Base-by-base conservation (phyloP, 1,284 basidiomycete genomes). In the Ustilago crameri region DNA sequence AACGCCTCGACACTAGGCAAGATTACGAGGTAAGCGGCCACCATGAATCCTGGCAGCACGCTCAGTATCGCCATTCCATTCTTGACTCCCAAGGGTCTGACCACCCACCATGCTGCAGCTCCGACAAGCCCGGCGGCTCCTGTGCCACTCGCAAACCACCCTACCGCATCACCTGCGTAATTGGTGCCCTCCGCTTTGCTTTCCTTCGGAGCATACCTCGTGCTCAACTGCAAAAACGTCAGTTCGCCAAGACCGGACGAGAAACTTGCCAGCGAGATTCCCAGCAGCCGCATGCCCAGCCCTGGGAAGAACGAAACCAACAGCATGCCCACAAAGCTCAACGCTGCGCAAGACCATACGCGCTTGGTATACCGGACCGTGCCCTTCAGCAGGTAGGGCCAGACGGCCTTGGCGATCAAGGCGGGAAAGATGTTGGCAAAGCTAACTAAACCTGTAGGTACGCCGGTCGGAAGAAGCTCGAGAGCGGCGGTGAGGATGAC, bases 401-500 rank as follows among this genome's bases (percentile, higher is more conserved):
- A 98, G 9, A 90, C 90, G 3, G 96, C 87, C 85, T 98, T 98
- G 22, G 92, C 93, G 0, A 84, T 66, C 10, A 85, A 72, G 1
- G 83, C 83, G 5, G 84, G 85, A 3, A 79, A 72, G 40, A 85
- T 85, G 73, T 85, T 84, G 46, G 78, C 81, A 83, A 95, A 93
- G 0, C 91, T 90, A 48, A 96, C 93, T 56, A 97, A 89, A n/a
- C 94, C 95, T 79, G 86, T 86, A 0, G 83, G 76, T 5, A 79
- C 76, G 20, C 76, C 76, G 5, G 67, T 88, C 4, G 95, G 93
- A 0, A 98, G 93, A 4, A 98, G 87, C 83, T 98, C 95, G 15
- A 97, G 86, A 0, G 95, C 95, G 5, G 95, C 95, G 1, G 93
- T 95, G 23, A 98, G 88, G 69, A 98, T 97, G 73, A 98, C 92